Evolutionary conservation across 1,284 basidiomycete genomes (phyloP).

Genomic region (Leccinum subrobustum): DNA sequence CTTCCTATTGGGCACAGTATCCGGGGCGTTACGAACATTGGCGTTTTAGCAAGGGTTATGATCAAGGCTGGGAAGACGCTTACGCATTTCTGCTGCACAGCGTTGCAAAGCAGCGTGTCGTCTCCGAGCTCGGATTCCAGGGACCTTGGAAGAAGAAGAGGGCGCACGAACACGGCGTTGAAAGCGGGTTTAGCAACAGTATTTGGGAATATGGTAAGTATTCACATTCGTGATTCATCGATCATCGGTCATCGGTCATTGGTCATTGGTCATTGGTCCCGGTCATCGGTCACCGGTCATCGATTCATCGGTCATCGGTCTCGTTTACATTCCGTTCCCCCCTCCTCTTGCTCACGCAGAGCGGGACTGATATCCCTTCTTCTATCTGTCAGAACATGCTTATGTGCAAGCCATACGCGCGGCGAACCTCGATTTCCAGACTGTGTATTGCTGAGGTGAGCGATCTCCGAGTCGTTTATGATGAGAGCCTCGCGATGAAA

Average conservation of each 20-base stretch:
- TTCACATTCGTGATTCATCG: background rate
- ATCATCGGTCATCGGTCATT: too few species aligned
- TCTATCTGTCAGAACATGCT: conserved; percentile 42
- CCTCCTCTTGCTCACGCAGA: background rate
- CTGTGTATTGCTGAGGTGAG: conserved; percentile 24
- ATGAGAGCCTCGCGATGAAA: background rate
- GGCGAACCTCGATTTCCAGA: conserved; percentile 35
- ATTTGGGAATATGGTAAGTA: conserved; percentile 62
- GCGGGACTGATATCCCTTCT: background rate
- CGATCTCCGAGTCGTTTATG: background rate
- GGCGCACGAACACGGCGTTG: conserved; percentile 43
- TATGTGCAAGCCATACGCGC: conserved; percentile 48
- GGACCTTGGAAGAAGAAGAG: conserved; percentile 56
- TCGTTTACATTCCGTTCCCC: background rate
- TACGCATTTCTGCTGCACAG: conserved; percentile 44
- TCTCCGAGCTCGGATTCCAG: conserved; percentile 62
- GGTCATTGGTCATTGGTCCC: too few species aligned
- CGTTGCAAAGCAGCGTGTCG: conserved; percentile 17
- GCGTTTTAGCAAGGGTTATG: conserved; percentile 66
- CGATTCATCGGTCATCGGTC: background rate
- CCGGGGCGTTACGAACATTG: conserved; percentile 60
- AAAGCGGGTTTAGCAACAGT: conserved; percentile 40
- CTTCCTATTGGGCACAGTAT: conserved; percentile 56
- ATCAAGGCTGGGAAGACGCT: conserved; percentile 71
- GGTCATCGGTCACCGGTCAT: too few species aligned